Evolutionary conservation across 2,329 filamentous ascomycete genomes (phyloP).

Genomic region (Fusarium begoniae): DNA sequence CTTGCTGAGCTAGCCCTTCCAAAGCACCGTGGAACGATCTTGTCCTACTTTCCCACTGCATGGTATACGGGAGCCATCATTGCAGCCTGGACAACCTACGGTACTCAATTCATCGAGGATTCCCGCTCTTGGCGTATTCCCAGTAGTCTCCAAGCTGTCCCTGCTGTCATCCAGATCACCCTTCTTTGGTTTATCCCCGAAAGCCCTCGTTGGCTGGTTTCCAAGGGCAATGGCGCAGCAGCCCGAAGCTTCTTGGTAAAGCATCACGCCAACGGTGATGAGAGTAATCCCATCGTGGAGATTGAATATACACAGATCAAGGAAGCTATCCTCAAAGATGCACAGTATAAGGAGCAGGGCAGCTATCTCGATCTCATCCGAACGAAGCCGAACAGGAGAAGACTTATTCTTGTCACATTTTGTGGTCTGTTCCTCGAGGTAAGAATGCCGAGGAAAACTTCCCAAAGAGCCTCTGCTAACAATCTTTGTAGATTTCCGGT

Average conservation of each 20-base stretch:
- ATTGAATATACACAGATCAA: not conserved
- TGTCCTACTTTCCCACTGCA: not conserved
- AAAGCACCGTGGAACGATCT: not conserved
- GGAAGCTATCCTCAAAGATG: not conserved
- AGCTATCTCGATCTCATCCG: not conserved
- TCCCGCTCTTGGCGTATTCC: not conserved
- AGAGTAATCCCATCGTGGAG: not conserved
- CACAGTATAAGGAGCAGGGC: not conserved
- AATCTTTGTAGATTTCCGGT: not conserved
- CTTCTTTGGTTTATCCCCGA: not conserved
- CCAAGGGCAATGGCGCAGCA: not conserved
- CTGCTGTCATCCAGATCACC: not conserved
- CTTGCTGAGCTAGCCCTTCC: not conserved
- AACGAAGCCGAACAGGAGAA: not conserved
- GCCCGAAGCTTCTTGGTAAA: not conserved
- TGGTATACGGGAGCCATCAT: not conserved
- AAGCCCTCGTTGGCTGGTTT: not conserved
- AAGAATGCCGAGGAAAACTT: accelerated
- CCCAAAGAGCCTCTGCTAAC: not conserved
- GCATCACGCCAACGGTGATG: not conserved
- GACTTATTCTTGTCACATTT: not conserved
- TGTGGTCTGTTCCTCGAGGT: not conserved
- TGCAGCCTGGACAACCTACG: not conserved
- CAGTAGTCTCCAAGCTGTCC: not conserved
- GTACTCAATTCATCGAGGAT: not conserved